Base-by-base conservation (phyloP, 2,329 filamentous ascomycete species). In the Neonectria magnoliae region DNA sequence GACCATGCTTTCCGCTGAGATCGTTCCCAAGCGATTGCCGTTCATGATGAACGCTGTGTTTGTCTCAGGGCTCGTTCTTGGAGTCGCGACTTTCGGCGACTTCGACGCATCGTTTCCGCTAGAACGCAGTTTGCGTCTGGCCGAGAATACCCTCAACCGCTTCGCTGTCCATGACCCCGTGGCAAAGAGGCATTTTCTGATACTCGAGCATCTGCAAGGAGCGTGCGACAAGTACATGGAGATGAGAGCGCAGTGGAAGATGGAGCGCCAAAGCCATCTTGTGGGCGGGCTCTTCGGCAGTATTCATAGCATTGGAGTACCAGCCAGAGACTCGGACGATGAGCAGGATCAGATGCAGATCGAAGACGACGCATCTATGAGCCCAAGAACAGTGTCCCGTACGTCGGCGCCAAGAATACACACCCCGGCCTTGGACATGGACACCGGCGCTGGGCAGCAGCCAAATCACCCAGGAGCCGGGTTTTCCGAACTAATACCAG, bases 31-130 rank as follows among this genome's bases (percentile, higher is more conserved):
- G 31, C 75, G 81, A 1, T 68, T 83, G 4, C 82, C 82, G 0
- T 82, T 83, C 16, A 68, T 83, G 1, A 80, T 83, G 5, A 84
- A 83, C 53, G 81, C 80, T 2, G 77, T 81, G 4, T 84, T 84
- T 63, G 79, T 82, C 6, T 81, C 81, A 0, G 80, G 80, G 0
- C 69, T 84, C 1, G 81, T 83, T 0, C 73, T 84, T 0, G 82
- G 82, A 0, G 76, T 82, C 0, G 81, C 81, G 0, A 76, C 79
- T 25, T 83, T 84, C 54, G 81, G 80, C 0, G 81, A 84, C 58
- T 78, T 84, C 2, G 81, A 83, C 38, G 66, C 65, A 18, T 69
- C 72, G 0, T 79, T 79, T 6, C 76, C 77, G 0, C 64, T 79
- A 0, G 68, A 73, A 25, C 73, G 71, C 44, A 76, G 72, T 2